A percentile compares a stretch with the other conserved stretches of the same genome.
phyloP scores from a whole-genome alignment of 1,139 yeast species.

The Candida sojae region DNA sequence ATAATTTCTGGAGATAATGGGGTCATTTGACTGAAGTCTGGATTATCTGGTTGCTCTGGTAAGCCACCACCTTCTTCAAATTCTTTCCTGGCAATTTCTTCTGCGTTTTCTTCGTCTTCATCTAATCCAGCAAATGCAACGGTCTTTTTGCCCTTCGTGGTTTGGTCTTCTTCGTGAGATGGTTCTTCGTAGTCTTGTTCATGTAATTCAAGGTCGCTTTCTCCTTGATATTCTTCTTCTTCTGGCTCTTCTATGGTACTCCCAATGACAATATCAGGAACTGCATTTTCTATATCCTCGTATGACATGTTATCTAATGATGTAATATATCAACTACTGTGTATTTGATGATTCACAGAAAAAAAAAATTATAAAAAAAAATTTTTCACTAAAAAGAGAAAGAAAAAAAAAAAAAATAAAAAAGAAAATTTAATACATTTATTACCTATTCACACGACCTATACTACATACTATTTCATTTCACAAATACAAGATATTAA shows the following conservation, averaged over 20 bases:
- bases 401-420: constrained; percentile 3
- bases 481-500: neutral
- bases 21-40: constrained; percentile 75
- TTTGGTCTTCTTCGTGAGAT: constrained; percentile 19
- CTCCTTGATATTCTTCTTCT: constrained; percentile 43
- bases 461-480: constrained; percentile 7
- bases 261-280: constrained; percentile 84
- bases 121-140: constrained; percentile 84
- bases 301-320: constrained; percentile 35
- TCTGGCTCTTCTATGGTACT: constrained; percentile 51
- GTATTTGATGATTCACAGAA: constrained; percentile 1
- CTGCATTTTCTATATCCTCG: constrained; percentile 80
- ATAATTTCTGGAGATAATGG: constrained; percentile 94
- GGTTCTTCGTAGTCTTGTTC: constrained; percentile 36
- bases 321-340: neutral
- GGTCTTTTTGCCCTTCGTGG: constrained; percentile 60
- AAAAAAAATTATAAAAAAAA: constrained; percentile 4
- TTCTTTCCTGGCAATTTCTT: constrained; percentile 70
- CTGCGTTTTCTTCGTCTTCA: constrained; percentile 62
- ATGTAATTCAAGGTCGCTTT: constrained; percentile 52
- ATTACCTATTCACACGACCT: constrained; percentile 1
- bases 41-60: constrained; percentile 92
- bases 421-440: neutral
- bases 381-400: constrained; percentile 6
- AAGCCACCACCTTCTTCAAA: constrained; percentile 98